Percentiles rank a stretch among this genome's conserved stretches.
These are phyloP conservation scores for Hypoxylon sp. DNA, from an alignment of 2,329 filamentous ascomycete species.

Conservation along the genomic window DNA sequence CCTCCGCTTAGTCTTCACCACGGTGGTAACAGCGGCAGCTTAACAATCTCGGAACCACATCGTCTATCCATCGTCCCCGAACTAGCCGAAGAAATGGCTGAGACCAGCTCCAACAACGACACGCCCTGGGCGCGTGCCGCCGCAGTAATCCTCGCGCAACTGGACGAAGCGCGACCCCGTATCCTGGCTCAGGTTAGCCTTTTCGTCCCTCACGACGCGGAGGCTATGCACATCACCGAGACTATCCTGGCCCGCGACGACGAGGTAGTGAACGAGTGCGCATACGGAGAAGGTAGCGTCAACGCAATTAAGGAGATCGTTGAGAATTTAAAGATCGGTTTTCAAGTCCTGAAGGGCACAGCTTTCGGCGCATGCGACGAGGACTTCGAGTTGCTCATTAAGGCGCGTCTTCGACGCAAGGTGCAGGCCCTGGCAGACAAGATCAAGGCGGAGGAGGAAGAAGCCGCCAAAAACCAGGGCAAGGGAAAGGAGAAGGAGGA, in stretches of 20 bases:
- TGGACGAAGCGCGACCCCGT: not conserved
- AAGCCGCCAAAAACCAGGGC: conserved; percentile 3
- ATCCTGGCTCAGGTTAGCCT: conserved; percentile 8
- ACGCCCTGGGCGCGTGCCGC: not conserved
- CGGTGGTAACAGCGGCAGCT: not conserved
- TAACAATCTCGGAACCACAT: not conserved
- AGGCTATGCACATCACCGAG: not conserved
- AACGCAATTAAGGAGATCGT: conserved; percentile 1
- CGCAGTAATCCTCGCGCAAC: not conserved
- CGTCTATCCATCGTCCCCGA: not conserved
- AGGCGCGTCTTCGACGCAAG: not conserved
- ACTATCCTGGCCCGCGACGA: conserved; percentile 7
- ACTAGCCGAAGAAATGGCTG: not conserved
- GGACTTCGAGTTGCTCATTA: not conserved
- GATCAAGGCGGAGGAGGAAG: conserved; percentile 12
- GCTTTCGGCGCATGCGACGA: not conserved
- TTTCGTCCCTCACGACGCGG: not conserved
- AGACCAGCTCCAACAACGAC: not conserved
- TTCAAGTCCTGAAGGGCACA: not conserved
- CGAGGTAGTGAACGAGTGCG: conserved; percentile 5
- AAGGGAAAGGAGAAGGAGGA: conserved; percentile 10
- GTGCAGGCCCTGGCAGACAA: not conserved
- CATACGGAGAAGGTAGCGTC: not conserved
- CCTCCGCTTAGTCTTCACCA: not conserved
- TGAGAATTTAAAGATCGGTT: not conserved